phyloP scores from a whole-genome alignment of 139 green algal genomes.

The Chlorella sp. region DNA sequence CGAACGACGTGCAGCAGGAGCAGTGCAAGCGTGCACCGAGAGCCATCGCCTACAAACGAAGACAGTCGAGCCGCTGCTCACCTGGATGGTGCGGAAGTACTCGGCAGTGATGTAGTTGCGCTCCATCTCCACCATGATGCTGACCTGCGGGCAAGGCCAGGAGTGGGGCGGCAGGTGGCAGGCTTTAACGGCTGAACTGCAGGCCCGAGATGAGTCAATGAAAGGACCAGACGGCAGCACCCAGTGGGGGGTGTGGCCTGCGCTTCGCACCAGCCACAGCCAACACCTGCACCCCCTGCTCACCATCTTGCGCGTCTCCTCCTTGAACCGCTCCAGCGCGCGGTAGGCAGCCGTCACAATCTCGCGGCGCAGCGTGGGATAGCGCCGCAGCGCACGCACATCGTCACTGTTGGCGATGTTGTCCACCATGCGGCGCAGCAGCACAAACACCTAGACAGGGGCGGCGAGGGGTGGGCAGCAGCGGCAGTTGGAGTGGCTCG shows the following conservation, averaged over 20 bases:
- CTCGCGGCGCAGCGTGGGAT: conserved; percentile 84
- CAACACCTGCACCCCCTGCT: no score
- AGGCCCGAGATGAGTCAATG: no score
- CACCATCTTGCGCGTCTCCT: conserved; percentile 71
- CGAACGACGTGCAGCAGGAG: background rate
- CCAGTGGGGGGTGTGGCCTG: no score
- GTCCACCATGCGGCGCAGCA: conserved; percentile 87
- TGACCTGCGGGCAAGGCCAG: no score
- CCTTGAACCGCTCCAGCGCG: conserved; percentile 71
- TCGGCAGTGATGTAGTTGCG: conserved; percentile 90
- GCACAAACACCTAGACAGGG: conserved; percentile 73
- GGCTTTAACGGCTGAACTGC: no score
- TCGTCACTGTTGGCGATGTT: conserved; percentile 64
- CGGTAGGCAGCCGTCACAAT: conserved; percentile 76
- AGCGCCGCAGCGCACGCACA: conserved; percentile 71
- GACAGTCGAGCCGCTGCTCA: background rate
- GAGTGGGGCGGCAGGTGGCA: no score
- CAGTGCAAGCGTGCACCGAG: background rate
- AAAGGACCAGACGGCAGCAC: no score
- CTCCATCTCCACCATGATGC: conserved; percentile 95
- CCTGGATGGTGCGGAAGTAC: conserved; percentile 78
- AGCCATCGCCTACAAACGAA: no score
- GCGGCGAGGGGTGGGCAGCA: background rate
- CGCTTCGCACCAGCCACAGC: no score
- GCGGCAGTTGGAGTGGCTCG: background rate